Conservation (phyloP, 345 rosid genomes). For the Brassica incana region DNA sequence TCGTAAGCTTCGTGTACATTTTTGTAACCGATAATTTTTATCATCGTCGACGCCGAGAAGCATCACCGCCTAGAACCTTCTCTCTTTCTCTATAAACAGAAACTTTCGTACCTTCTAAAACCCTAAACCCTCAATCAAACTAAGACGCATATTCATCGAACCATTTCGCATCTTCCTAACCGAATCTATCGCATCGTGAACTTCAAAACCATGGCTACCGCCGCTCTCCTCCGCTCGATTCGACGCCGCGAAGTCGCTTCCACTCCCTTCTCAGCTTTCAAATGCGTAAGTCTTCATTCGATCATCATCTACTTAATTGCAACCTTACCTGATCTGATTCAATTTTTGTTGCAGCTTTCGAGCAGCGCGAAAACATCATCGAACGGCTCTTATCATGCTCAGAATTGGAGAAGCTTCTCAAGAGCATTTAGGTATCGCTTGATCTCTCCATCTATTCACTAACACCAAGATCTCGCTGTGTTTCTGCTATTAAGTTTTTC, state of each 20-base stretch:
- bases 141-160: not conserved
- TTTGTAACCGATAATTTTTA: not conserved
- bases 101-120: conserved; percentile 33
- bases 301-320: not conserved
- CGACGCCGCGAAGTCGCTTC: conserved; percentile 70
- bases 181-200: conserved; percentile 7
- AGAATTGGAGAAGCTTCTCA: conserved; percentile 49
- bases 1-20: not conserved
- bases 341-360: conserved; percentile 47
- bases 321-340: not conserved
- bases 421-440: conserved; percentile 76
- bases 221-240: conserved; percentile 64
- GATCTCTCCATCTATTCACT: not conserved
- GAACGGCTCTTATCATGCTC: conserved; percentile 44
- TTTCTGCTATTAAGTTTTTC: not conserved
- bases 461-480: not conserved
- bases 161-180: not conserved
- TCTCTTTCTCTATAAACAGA: conserved; percentile 9
- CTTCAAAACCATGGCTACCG: conserved; percentile 56
- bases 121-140: conserved; percentile 45
- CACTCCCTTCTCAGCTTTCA: conserved; percentile 60
- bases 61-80: conserved; percentile 44
- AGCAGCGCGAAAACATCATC: conserved; percentile 53
- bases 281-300: conserved; percentile 49
- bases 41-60: conserved; percentile 22